Conservation (phyloP, 2,329 filamentous ascomycete species). For the Ceratocystis lukuohia region DNA sequence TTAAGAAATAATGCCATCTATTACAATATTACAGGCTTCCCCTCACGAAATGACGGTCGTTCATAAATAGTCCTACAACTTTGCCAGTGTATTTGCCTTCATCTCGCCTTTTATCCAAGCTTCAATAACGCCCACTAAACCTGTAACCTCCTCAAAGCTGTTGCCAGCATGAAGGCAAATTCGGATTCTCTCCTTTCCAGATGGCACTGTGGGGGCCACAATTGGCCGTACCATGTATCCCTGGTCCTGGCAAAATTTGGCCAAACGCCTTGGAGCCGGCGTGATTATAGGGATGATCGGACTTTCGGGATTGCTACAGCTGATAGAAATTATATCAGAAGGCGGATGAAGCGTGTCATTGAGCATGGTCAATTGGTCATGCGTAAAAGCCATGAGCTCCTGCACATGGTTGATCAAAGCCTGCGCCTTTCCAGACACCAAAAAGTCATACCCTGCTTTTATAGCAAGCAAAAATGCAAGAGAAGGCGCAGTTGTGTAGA, state of each 20-base stretch:
- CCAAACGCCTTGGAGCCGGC: constrained; percentile 42
- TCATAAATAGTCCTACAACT: background rate
- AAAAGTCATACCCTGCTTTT: constrained; percentile 41
- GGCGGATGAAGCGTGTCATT: constrained; percentile 24
- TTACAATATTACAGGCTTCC: too few relatives aligned
- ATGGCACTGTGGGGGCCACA: constrained; percentile 53
- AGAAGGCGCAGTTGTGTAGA: constrained; percentile 59
- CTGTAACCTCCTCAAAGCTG: constrained; percentile 41
- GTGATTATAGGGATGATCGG: constrained; percentile 54
- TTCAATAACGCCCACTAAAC: constrained; percentile 35
- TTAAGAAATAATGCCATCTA: too few relatives aligned
- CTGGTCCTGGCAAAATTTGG: constrained; percentile 42
- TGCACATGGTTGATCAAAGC: constrained; percentile 30
- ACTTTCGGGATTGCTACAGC: constrained; percentile 32
- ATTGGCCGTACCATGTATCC: constrained; percentile 52
- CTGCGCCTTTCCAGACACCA: constrained; percentile 38
- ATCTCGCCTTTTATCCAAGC: constrained; percentile 30
- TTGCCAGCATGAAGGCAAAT: constrained; percentile 58
- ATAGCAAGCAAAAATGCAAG: constrained; percentile 48
- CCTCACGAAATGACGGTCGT: too few relatives aligned
- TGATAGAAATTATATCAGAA: background rate
- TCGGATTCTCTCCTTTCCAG: constrained; percentile 48
- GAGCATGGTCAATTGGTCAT: constrained; percentile 31
- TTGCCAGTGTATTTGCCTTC: background rate
- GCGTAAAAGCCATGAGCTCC: constrained; percentile 33